Base-by-base conservation (phyloP, 345 rosid species). In the Populus nigra region DNA sequence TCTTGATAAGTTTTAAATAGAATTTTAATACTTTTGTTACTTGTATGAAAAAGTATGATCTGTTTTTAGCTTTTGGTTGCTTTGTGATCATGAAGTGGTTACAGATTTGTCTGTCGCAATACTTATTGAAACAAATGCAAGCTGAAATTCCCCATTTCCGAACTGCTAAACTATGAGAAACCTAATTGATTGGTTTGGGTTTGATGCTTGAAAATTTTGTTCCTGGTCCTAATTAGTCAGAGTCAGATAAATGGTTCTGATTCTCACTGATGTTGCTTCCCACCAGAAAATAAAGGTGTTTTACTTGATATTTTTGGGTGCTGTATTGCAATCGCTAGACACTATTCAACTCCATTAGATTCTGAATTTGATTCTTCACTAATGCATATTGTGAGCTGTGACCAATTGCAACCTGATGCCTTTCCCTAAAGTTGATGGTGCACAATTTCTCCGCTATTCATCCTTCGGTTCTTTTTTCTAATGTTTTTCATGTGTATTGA, bases 341-440 rank as follows among this genome's bases (percentile, higher is more conserved):
- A 62, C 23, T 8, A 39, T 7, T 39, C 23, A 12, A 41, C 16
- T 73, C 12, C 15, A 25, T 20, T 76, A 67, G 78, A 22, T 76
- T 33, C 65, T 35, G 43, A 20, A 29, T n/a, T 66, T 75, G 71
- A 75, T 76, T 76, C 59, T 76, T 67, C 53, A 39, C 8, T 63
- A 10, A 38, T 31, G 29, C 43, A 25, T 45, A 8, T 7, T 27
- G 20, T 47, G 20, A 50, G 55, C 29, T 15, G 5, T 63, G 16
- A 29, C 47, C 36, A 43, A 8, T 25, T 43, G 25, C 29, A 45
- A 65, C 71, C 71, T 31, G 43, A 67, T 75, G 66, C 49, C 68
- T 47, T 66, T 67, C 23, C 59, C 15, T 43, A 22, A 75, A 47
- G 63, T 66, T 31, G 41, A 47, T 65, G 13, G 22, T n/a, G 29